Evolutionary conservation across 495 filamentous ascomycete species (phyloP).

Genomic region (Penicillium antarcticum): DNA sequence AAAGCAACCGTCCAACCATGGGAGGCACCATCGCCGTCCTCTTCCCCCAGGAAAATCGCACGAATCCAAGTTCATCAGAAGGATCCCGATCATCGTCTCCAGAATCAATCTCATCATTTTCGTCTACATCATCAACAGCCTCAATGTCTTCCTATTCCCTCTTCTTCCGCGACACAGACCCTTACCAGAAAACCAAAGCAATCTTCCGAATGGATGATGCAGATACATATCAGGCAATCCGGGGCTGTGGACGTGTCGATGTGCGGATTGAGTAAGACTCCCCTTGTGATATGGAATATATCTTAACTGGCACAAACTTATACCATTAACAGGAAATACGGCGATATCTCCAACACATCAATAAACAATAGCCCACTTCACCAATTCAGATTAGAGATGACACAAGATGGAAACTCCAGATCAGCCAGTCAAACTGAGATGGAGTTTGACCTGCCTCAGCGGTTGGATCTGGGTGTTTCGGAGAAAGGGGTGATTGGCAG

Average conservation of each 20-base stretch:
- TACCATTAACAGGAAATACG: constrained; percentile 24
- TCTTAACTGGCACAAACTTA: constrained; percentile 3
- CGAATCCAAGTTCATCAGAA: constrained; percentile 13
- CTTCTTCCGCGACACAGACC: constrained; percentile 29
- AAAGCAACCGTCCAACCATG: constrained; percentile 17
- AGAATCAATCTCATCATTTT: constrained; percentile 15
- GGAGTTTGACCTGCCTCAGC: constrained; percentile 53
- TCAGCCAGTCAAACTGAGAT: constrained; percentile 12
- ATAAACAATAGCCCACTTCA: constrained; percentile 16
- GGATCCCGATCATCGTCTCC: constrained; percentile 29
- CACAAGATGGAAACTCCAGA: background rate
- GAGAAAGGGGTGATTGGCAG: constrained; percentile 40
- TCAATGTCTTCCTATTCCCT: constrained; percentile 32
- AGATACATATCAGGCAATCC: constrained; percentile 15
- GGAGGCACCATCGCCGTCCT: constrained; percentile 29
- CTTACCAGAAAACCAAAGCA: constrained; percentile 20
- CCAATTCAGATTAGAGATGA: constrained; percentile 21
- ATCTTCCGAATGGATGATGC: constrained; percentile 28
- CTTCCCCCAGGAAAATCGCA: constrained; percentile 16
- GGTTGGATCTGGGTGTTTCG: constrained; percentile 54
- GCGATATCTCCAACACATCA: constrained; percentile 27
- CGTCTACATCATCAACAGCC: constrained; percentile 12
- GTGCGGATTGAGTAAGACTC: constrained; percentile 36
- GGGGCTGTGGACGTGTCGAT: constrained; percentile 15
- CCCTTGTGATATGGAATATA: background rate